A percentile compares a stretch with the other conserved stretches of the same genome.
These are phyloP conservation scores for Staphylotrichum tortipilum DNA, from an alignment of 495 filamentous ascomycete species.

Conservation along the genomic window DNA sequence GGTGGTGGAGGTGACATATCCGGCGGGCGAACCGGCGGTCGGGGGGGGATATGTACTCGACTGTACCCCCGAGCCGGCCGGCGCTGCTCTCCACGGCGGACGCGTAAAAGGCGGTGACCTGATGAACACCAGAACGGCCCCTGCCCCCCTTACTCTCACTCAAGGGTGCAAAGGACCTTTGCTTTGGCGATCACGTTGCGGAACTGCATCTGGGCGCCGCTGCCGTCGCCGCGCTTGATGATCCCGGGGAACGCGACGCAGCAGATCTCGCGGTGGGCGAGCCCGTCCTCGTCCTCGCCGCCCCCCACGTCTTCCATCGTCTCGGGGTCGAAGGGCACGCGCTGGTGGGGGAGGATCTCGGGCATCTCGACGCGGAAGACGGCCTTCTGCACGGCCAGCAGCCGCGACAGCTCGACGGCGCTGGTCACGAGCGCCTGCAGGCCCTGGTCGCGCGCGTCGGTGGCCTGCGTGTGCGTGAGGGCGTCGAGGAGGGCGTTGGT, in stretches of 20 bases:
- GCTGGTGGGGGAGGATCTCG: constrained; percentile 39
- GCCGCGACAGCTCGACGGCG: constrained; percentile 42
- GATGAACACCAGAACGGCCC: too few relatives aligned
- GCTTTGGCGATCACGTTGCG: constrained; percentile 48
- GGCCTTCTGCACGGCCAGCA: constrained; percentile 46
- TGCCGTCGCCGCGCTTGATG: constrained; percentile 48
- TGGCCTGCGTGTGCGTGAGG: constrained; percentile 33
- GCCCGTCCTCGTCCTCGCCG: constrained; percentile 44
- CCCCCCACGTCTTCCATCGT: constrained; percentile 52
- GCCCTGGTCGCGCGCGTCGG: constrained; percentile 38
- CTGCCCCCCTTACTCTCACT: constrained; percentile 19
- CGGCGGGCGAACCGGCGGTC: too few relatives aligned
- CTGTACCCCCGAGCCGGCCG: too few relatives aligned
- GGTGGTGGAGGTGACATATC: too few relatives aligned
- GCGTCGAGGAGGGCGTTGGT: constrained; percentile 34
- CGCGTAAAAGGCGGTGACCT: too few relatives aligned
- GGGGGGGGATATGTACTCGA: too few relatives aligned
- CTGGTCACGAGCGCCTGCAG: constrained; percentile 36
- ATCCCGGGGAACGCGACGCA: constrained; percentile 47
- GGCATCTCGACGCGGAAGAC: constrained; percentile 44
- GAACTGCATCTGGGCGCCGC: constrained; percentile 42
- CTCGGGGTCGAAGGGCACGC: constrained; percentile 38
- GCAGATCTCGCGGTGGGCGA: constrained; percentile 36
- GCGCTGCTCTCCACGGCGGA: too few relatives aligned
- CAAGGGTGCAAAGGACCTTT: constrained; percentile 43